These are phyloP conservation scores for Suillus clintonianus DNA, from an alignment of 768 basidiomycete genomes.

Conservation along the genomic window DNA sequence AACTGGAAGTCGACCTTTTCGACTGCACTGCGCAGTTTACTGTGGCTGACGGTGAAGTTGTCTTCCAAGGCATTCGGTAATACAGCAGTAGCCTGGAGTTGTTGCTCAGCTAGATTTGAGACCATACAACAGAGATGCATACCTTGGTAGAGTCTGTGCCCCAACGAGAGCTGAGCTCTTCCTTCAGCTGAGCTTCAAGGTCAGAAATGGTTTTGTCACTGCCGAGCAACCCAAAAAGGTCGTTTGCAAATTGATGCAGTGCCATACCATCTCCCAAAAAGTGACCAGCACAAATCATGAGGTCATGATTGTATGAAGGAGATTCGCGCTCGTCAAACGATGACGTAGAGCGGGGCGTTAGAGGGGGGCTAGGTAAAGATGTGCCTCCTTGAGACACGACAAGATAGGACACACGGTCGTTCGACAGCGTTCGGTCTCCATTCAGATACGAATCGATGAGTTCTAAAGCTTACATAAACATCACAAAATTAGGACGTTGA, in stretches of 20 bases:
- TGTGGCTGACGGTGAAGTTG: slow-evolving; percentile 39
- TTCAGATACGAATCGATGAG: slow-evolving; percentile 75
- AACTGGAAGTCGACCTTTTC: slow-evolving; percentile 57
- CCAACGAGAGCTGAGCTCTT: slow-evolving; percentile 38
- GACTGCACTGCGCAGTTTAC: slow-evolving; percentile 46
- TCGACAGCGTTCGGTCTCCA: slow-evolving; percentile 71
- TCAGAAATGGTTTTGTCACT: slow-evolving; percentile 27
- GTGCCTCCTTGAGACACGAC: slow-evolving; percentile 42
- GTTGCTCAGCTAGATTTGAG: slow-evolving; percentile 7
- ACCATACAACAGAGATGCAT: neutral
- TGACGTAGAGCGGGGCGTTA: slow-evolving; percentile 28
- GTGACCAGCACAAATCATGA: slow-evolving; percentile 77
- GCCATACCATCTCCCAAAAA: slow-evolving; percentile 90
- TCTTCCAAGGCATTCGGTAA: slow-evolving; percentile 55
- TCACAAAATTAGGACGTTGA: neutral
- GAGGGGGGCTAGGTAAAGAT: slow-evolving; percentile 33
- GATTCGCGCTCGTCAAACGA: slow-evolving; percentile 11
- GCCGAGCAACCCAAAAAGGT: slow-evolving; percentile 70
- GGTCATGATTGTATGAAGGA: slow-evolving; percentile 46
- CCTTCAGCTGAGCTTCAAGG: slow-evolving; percentile 28
- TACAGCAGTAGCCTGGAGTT: slow-evolving; percentile 17
- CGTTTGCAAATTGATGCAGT: slow-evolving; percentile 78
- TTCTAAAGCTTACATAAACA: slow-evolving; percentile 32
- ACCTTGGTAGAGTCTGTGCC: slow-evolving; percentile 12
- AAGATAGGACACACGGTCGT: slow-evolving; percentile 66